Base-by-base conservation (phyloP, 495 filamentous ascomycete species). In the Hypomontagnella monticulosa region DNA sequence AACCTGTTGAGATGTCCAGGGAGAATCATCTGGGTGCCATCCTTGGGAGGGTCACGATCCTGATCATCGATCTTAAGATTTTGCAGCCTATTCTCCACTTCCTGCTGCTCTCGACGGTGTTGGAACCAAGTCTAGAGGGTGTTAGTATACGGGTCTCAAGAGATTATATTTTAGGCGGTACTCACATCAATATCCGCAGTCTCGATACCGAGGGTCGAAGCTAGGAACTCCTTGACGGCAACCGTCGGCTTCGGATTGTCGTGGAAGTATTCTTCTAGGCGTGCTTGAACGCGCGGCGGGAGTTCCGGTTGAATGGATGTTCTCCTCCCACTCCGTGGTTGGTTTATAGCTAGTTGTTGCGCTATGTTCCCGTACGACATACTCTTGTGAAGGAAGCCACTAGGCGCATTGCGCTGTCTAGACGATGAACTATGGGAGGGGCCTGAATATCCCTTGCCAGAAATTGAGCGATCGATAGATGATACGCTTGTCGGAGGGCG, bases 1-100 rank as follows among this genome's bases (percentile, higher is more conserved):
- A 83, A 63, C n/a, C 54, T 76, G 63, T 77, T 80, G 11, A 83
- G 72, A 37, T 83, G 78, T 0, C 78, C 79, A 0, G 80, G 79
- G 15, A 83, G 75, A 12, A 83, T 79, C 79, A 81, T 80, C 40
- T 71, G 65, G 2, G 76, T 59, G 5, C 71, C 69, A 11, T 71
- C 69, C 4, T 57, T 73, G 9, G 53, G 60, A 9, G 49, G 52
- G 8, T 70, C 69, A 1, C 59, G 65, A 14, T 43, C 52, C 6
- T 73, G 63, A 33, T 75, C 69, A 10, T 69, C 65, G 20, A 79
- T 61, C 18, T 66, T 72, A 2, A 83, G 70, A 46, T 52, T 76
- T 18, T 76, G 73, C 9, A 83, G 56, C 23, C 77, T 77, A 69
- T 73, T 64, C 5, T 69, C 75, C 32, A 77, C 72, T 37, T 71